Conservation (phyloP, 768 basidiomycete species). For the Boletales sp. region DNA sequence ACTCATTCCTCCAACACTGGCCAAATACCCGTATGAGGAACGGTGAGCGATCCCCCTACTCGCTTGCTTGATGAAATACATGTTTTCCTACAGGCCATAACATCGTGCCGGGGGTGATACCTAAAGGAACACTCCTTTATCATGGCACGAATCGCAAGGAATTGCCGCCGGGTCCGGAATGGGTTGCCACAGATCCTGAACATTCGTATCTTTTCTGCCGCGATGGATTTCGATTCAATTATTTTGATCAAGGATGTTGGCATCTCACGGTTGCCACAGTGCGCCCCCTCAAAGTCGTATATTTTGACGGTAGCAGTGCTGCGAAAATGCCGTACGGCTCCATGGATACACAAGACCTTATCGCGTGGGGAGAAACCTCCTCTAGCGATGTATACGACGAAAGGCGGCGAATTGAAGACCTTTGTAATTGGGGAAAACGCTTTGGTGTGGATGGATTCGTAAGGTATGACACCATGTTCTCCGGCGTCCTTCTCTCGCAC, state of each 20-base stretch:
- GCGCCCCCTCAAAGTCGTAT: conserved; percentile 7
- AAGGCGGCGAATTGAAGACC: conserved; percentile 17
- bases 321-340: conserved; percentile 22
- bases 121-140: conserved; percentile 4
- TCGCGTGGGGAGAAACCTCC: conserved; percentile 24
- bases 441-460: conserved; percentile 33
- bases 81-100: neutral
- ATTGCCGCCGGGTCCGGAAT: conserved; percentile 25
- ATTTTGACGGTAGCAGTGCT: conserved; percentile 12
- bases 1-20: conserved; percentile 36
- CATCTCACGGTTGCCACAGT: conserved; percentile 4
- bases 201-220: conserved; percentile 32
- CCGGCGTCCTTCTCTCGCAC: neutral
- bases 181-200: conserved; percentile 30
- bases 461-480: conserved; percentile 24
- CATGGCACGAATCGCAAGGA: conserved; percentile 4
- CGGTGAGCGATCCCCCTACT: conserved; percentile 10
- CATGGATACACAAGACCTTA: conserved; percentile 33
- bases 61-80: neutral
- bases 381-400: conserved; percentile 22
- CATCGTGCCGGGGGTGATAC: conserved; percentile 4
- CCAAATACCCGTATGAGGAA: conserved; percentile 36
- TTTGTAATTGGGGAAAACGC: conserved; percentile 32
- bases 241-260: conserved; percentile 17
- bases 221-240: neutral